Conservation (phyloP, 2,329 filamentous ascomycete species). For the Piedraia hortae region DNA sequence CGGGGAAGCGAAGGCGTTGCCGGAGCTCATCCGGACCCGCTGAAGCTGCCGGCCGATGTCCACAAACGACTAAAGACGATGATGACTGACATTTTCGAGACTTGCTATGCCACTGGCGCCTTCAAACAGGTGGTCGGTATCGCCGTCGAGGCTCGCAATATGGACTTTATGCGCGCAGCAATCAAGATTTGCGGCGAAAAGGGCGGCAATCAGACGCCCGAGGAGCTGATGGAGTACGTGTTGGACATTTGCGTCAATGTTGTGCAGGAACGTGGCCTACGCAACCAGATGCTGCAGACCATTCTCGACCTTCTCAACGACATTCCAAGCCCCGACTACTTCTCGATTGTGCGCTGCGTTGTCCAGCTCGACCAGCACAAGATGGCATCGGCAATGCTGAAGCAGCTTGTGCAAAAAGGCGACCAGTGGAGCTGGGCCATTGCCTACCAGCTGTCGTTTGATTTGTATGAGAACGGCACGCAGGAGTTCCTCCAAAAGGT, state of each 20-base stretch:
- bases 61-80: constrained; percentile 57
- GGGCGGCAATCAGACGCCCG: constrained; percentile 31
- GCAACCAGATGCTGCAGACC: constrained; percentile 59
- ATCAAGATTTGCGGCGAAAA: constrained; percentile 64
- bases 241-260: constrained; percentile 93
- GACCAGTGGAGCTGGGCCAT: constrained; percentile 55
- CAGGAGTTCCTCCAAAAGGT: constrained; percentile 90
- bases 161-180: constrained; percentile 60
- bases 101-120: constrained; percentile 57
- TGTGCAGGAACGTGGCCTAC: constrained; percentile 71
- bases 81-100: constrained; percentile 74
- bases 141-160: constrained; percentile 76
- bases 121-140: constrained; percentile 95
- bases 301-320: constrained; percentile 90
- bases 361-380: constrained; percentile 84
- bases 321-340: constrained; percentile 81
- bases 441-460: constrained; percentile 93
- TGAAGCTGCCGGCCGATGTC: constrained; percentile 45
- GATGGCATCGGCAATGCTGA: constrained; percentile 66
- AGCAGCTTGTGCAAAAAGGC: constrained; percentile 51
- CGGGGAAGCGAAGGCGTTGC: constrained; percentile 27
- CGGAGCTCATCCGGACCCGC: constrained; percentile 26
- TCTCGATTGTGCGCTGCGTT: constrained; percentile 91
- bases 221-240: constrained; percentile 92
- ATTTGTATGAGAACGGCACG: constrained; percentile 93